These are phyloP conservation scores for Boletus reticulatus DNA, from an alignment of 768 basidiomycete species.

Conservation along the genomic window DNA sequence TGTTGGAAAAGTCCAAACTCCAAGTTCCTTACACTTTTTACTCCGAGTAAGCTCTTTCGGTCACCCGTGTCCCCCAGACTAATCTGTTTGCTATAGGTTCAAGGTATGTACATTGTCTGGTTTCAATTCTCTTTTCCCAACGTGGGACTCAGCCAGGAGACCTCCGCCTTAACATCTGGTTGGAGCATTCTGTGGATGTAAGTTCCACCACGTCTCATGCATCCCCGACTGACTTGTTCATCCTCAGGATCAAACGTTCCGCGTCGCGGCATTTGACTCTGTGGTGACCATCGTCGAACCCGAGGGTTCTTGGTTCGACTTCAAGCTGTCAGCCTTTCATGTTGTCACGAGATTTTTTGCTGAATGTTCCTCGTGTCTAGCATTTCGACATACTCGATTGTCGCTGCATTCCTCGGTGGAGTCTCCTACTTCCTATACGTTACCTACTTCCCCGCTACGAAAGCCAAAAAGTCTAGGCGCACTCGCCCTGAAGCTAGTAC, in stretches of 20 bases:
- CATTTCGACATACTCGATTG: constrained; percentile 71
- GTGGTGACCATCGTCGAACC: constrained; percentile 81
- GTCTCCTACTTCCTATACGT: constrained; percentile 63
- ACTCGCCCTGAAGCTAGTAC: constrained; percentile 45
- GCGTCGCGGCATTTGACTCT: constrained; percentile 70
- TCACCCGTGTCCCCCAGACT: not conserved
- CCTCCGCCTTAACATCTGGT: constrained; percentile 67
- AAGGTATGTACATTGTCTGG: constrained; percentile 42
- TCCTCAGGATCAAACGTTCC: constrained; percentile 52
- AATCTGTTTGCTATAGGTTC: constrained; percentile 41
- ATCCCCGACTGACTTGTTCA: not conserved
- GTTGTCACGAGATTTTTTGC: not conserved
- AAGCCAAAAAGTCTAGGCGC: constrained; percentile 50
- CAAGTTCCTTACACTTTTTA: constrained; percentile 71
- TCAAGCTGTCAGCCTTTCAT: constrained; percentile 63
- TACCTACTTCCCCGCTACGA: constrained; percentile 62
- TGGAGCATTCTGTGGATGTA: constrained; percentile 70
- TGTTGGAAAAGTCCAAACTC: constrained; percentile 56
- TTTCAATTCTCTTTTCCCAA: not conserved
- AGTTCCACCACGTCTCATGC: constrained; percentile 14
- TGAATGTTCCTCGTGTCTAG: constrained; percentile 23
- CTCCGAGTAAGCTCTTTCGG: constrained; percentile 64
- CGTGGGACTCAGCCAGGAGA: constrained; percentile 60
- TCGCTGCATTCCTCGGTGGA: constrained; percentile 60
- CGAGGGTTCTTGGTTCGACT: constrained; percentile 71